These are phyloP conservation scores for Kodamaea anthophila DNA, from an alignment of 1,139 yeast genomes.

Conservation along the genomic window DNA sequence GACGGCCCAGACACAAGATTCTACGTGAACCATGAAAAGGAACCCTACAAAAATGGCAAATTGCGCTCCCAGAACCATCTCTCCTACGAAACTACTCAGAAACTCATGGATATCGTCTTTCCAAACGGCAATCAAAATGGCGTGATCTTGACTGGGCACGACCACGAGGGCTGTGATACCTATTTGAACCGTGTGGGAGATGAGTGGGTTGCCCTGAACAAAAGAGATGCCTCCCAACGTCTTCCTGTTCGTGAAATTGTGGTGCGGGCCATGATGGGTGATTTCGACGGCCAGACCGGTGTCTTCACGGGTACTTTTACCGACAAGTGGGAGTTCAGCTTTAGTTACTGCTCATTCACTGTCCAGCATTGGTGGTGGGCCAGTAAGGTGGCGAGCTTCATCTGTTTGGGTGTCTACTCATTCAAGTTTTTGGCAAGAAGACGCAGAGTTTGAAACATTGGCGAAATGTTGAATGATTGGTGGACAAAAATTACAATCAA, in stretches of 20 bases:
- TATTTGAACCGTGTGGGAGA: constrained; percentile 45
- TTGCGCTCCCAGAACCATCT: constrained; percentile 87
- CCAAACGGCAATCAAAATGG: constrained; percentile 60
- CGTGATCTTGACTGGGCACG: constrained; percentile 87
- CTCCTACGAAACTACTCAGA: constrained; percentile 56
- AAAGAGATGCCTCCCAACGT: constrained; percentile 17
- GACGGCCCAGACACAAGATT: constrained; percentile 71
- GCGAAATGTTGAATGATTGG: too few species aligned
- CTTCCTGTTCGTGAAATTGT: constrained; percentile 66
- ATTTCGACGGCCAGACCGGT: constrained; percentile 85
- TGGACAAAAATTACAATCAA: too few species aligned
- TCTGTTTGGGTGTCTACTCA: too few species aligned
- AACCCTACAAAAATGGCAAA: constrained; percentile 62
- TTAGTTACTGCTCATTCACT: constrained; percentile 68
- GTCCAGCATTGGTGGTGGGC: constrained; percentile 98
- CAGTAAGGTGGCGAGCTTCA: constrained; percentile 55
- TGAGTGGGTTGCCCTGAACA: constrained; percentile 56
- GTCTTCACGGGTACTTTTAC: constrained; percentile 64
- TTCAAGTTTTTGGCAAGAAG: too few species aligned
- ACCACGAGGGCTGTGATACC: constrained; percentile 88
- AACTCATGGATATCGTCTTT: constrained; percentile 63
- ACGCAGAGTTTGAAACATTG: too few species aligned
- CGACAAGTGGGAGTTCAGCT: constrained; percentile 59
- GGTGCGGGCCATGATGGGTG: constrained; percentile 94
- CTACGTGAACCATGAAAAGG: constrained; percentile 55